These are phyloP conservation scores for Petunia hybrid DNA, from an alignment of 305 asterid species.

Conservation along the genomic window DNA sequence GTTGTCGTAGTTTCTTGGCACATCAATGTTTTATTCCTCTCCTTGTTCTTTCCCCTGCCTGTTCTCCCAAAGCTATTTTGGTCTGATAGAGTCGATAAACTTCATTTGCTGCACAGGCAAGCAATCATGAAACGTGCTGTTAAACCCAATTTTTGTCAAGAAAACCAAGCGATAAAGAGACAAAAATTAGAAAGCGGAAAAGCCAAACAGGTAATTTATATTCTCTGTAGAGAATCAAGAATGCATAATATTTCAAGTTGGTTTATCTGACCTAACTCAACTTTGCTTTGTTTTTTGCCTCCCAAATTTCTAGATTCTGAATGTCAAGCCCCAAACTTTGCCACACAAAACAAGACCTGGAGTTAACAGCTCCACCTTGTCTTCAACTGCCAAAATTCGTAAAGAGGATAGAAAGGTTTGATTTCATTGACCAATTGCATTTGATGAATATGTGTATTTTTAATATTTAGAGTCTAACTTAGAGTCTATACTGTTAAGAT, in stretches of 20 bases:
- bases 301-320: conserved; percentile 59
- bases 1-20: not conserved
- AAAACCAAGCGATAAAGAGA: conserved; percentile 88
- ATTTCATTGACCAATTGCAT: not conserved
- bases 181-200: conserved; percentile 94
- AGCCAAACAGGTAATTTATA: conserved; percentile 66
- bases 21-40: not conserved
- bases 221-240: not conserved
- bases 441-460: not conserved
- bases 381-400: conserved; percentile 52
- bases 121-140: conserved; percentile 47
- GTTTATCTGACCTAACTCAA: not conserved
- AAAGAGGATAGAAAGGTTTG: conserved; percentile 79
- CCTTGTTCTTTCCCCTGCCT: not conserved
- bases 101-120: conserved; percentile 49
- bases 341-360: conserved; percentile 80
- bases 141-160: conserved; percentile 73
- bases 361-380: conserved; percentile 46
- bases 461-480: conserved; percentile 8
- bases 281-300: not conserved
- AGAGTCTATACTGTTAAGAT: conserved; percentile 47
- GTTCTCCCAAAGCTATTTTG: not conserved
- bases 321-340: conserved; percentile 64
- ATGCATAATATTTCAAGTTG: conserved; percentile 18
- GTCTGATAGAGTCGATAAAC: not conserved